Base-by-base conservation (phyloP, 495 filamentous ascomycete species). In the Thozetella sp. region DNA sequence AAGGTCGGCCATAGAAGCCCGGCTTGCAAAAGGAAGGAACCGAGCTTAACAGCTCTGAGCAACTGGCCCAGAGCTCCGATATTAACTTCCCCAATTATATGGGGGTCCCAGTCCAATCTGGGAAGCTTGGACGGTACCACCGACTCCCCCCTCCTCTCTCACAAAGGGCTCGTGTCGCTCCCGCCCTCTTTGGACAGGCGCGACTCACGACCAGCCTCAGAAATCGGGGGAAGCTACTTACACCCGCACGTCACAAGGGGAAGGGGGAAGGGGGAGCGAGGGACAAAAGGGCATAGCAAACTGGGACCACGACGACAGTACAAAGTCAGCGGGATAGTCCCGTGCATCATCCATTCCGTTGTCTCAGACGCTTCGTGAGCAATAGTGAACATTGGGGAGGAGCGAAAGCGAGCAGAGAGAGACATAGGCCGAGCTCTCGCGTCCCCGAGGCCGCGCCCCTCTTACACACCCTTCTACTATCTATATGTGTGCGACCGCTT, bases 51-150 rank as follows among this genome's bases (percentile, higher is more conserved):
- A 48, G 43, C 43, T 48, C 43, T 48, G 30, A 48, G 10, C 43
- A 48, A n/a, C 43, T 48, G 43, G 43, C 4, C n/a, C 30, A n/a
- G 20, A 48, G 43, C 43, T 48, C 43, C 43, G 43, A 48, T 48
- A 48, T 48, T 48, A 48, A 48, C 11, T 48, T 20, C 43, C 43
- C 43, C 43, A 48, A 48, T 48, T 48, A 48, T 48, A 48, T 48
- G 43, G 43, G 43, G 43, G 9, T 20, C 43, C 43, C 43, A 19
- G 43, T 48, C 43, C n/a, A 4, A 4, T 11, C 43, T 48, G 43
- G 43, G n/a, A 37, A 48, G 43, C 43, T 48, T 48, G 43, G 43
- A 19, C 43, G 43, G 43, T n/a, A 48, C 43, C 12, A 48, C 20
- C n/a, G 4, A 10, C 43, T n/a, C 43, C 43, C 30, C 30, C 30